Evolutionary conservation across 306 rosid genomes (phyloP).

Genomic region (Biancaea sappan): DNA sequence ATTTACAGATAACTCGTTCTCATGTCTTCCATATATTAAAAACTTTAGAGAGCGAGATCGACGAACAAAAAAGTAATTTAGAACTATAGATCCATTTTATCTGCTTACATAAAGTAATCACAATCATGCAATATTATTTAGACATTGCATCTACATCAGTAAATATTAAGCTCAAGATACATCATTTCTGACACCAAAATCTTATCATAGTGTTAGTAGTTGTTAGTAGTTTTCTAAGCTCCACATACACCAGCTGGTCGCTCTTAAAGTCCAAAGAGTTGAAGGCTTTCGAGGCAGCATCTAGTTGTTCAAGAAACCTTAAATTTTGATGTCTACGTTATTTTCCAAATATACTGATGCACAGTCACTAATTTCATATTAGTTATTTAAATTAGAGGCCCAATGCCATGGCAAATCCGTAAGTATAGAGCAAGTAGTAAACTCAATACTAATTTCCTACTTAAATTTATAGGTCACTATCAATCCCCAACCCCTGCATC

Average conservation of each 20-base stretch:
- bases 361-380: background rate
- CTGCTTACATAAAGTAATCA: background rate
- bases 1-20: constrained; percentile 18
- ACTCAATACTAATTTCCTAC: constrained; percentile 5
- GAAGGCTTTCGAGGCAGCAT: constrained; percentile 25
- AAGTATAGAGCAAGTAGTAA: background rate
- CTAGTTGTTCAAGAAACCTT: constrained; percentile 27
- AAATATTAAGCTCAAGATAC: constrained; percentile 1
- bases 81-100: constrained; percentile 22
- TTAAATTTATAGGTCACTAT: constrained; percentile 5
- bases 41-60: background rate
- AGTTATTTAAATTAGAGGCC: constrained; percentile 13
- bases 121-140: constrained; percentile 12
- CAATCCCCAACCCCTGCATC: constrained; percentile 1
- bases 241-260: constrained; percentile 2
- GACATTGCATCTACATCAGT: constrained; percentile 22
- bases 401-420: background rate
- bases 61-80: constrained; percentile 27
- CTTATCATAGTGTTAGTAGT: background rate
- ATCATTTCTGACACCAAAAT: constrained; percentile 17
- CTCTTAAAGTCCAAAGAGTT: constrained; percentile 21
- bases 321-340: constrained; percentile 6
- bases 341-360: background rate
- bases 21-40: constrained; percentile 12
- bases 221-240: constrained; percentile 8